A percentile compares a stretch with the other conserved stretches of the same genome.
These are phyloP conservation scores for Metarhizium sp. DNA, from an alignment of 2,329 filamentous ascomycete genomes.

Conservation along the genomic window DNA sequence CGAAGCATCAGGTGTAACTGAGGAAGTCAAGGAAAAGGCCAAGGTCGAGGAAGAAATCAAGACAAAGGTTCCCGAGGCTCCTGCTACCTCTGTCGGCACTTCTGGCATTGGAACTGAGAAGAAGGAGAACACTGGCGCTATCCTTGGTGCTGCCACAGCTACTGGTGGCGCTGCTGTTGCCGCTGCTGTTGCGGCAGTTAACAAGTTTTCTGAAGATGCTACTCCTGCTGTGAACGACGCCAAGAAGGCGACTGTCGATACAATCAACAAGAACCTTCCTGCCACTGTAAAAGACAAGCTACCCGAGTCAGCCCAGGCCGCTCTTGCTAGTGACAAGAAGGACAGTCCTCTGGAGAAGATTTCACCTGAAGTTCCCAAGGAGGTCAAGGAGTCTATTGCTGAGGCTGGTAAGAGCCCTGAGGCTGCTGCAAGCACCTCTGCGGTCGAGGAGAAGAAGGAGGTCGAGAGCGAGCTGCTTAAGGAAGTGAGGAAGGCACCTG, in stretches of 20 bases:
- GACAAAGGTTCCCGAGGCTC: constrained; percentile 53
- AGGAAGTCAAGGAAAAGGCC: constrained; percentile 63
- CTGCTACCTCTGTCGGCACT: constrained; percentile 47
- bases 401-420: constrained; percentile 56
- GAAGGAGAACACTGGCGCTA: constrained; percentile 27
- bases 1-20: constrained; percentile 58
- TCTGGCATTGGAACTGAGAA: constrained; percentile 44
- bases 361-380: constrained; percentile 41
- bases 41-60: constrained; percentile 62
- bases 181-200: constrained; percentile 26
- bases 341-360: constrained; percentile 33
- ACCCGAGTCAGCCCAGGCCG: constrained; percentile 39
- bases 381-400: constrained; percentile 48
- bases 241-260: constrained; percentile 26
- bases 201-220: constrained; percentile 22
- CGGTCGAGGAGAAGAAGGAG: constrained; percentile 65
- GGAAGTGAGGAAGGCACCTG: constrained; percentile 41
- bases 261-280: constrained; percentile 39
- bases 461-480: constrained; percentile 66
- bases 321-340: constrained; percentile 33
- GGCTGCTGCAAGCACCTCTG: constrained; percentile 57
- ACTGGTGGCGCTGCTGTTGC: constrained; percentile 25
- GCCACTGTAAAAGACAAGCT: constrained; percentile 42
- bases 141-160: constrained; percentile 29
- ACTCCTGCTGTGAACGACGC: constrained; percentile 22